A percentile compares a stretch with the other conserved stretches of the same genome.
Evolutionary conservation across 75 land plant genomes (phyloP).

Genomic region (Cryptomeria japonica): DNA sequence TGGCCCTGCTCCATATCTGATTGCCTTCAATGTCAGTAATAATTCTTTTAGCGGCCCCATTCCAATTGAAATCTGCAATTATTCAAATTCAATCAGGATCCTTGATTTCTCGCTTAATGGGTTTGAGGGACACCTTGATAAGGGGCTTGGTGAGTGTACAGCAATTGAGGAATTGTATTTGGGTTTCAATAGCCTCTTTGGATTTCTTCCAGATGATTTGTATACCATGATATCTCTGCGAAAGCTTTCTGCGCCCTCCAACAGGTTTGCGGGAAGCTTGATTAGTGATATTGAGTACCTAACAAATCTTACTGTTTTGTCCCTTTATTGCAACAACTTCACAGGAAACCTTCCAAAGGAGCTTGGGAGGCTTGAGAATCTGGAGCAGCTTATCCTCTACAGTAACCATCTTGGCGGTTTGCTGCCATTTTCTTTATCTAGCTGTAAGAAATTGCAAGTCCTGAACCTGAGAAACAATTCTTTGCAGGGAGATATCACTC

Average conservation of each 20-base stretch:
- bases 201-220: slow-evolving; percentile 36
- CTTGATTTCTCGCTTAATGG: slow-evolving; percentile 55
- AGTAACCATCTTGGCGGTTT: slow-evolving; percentile 48
- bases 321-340: slow-evolving; percentile 55
- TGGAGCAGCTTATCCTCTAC: slow-evolving; percentile 35
- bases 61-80: slow-evolving; percentile 29
- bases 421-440: slow-evolving; percentile 43
- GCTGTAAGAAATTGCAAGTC: slow-evolving; percentile 34
- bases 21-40: slow-evolving; percentile 39
- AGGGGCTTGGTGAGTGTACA: slow-evolving; percentile 34
- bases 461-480: slow-evolving; percentile 42
- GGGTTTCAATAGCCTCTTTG: slow-evolving; percentile 44
- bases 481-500: slow-evolving; percentile 34
- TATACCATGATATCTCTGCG: slow-evolving; percentile 19
- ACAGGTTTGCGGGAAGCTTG: slow-evolving; percentile 38
- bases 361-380: slow-evolving; percentile 43
- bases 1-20: slow-evolving; percentile 16
- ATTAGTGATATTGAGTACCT: slow-evolving; percentile 34
- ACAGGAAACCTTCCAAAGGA: slow-evolving; percentile 47
- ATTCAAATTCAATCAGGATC: slow-evolving; percentile 11
- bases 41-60: slow-evolving; percentile 46
- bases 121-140: slow-evolving; percentile 28
- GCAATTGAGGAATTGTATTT: slow-evolving; percentile 32
- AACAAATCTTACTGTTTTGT: slow-evolving; percentile 35
- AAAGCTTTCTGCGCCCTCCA: slow-evolving; percentile 39